phyloP scores from a whole-genome alignment of 192 early-diverging fungal genomes.

The Coemansia sp. region DNA sequence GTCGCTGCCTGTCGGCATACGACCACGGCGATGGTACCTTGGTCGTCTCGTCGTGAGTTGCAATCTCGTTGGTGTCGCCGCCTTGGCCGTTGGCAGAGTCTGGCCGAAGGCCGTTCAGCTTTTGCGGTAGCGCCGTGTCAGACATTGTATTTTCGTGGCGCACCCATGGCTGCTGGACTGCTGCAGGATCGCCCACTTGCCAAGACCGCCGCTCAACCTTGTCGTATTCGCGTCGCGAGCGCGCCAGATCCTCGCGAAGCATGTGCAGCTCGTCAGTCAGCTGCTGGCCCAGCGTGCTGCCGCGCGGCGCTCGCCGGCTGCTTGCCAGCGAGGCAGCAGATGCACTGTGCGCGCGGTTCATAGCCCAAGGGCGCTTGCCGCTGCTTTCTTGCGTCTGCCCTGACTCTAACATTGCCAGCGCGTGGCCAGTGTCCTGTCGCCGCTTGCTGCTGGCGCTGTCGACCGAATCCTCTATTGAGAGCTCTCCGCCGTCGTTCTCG shows the following conservation, averaged over 20 bases:
- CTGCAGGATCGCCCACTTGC: slow-evolving; percentile 30
- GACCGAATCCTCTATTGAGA: neutral
- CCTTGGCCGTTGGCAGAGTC: neutral
- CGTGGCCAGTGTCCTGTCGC: neutral
- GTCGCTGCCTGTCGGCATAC: slow-evolving; percentile 28
- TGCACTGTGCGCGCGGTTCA: slow-evolving; percentile 30
- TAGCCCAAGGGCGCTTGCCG: slow-evolving; percentile 29
- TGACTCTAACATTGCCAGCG: neutral
- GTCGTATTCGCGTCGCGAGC: slow-evolving; percentile 23
- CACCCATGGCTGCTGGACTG: slow-evolving; percentile 37
- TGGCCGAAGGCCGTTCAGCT: neutral
- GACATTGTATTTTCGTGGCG: slow-evolving; percentile 34
- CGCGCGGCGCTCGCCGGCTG: slow-evolving; percentile 27
- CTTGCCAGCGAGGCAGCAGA: slow-evolving; percentile 33
- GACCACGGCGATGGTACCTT: slow-evolving; percentile 42
- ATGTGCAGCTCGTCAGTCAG: slow-evolving; percentile 51
- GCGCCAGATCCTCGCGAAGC: slow-evolving; percentile 38
- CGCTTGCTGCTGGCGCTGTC: neutral
- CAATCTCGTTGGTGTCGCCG: neutral
- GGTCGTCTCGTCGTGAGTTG: slow-evolving; percentile 7
- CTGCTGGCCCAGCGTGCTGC: slow-evolving; percentile 54
- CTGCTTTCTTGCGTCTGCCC: neutral
- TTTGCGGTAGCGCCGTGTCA: slow-evolving; percentile 38
- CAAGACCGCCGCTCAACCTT: slow-evolving; percentile 40
- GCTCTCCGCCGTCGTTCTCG: slow-evolving; percentile 3